Conservation (phyloP, 106 monocot genomes). For the Dendrobium chrysotoxum region DNA sequence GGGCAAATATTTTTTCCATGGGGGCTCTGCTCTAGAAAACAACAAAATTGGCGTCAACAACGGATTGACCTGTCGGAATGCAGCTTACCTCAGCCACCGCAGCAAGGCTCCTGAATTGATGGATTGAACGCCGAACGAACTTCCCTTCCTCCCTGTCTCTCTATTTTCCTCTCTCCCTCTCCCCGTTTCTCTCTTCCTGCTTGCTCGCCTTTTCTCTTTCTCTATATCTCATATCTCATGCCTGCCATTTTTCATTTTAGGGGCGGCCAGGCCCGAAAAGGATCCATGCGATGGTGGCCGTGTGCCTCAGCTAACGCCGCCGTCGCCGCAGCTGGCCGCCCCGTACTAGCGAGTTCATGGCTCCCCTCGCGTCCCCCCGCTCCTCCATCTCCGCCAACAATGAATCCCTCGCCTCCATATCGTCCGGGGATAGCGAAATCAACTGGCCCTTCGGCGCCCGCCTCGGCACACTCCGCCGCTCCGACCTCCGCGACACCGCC, state of each 20-base stretch:
- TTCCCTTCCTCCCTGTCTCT: too few relatives aligned
- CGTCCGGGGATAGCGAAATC: slow-evolving; percentile 25
- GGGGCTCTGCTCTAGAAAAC: too few relatives aligned
- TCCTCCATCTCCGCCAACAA: slow-evolving; percentile 12
- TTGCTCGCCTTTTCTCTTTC: neutral
- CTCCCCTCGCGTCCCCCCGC: slow-evolving; percentile 3
- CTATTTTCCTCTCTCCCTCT: too few relatives aligned
- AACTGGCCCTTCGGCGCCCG: slow-evolving; percentile 72
- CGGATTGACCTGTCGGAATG: neutral
- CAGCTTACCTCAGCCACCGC: neutral
- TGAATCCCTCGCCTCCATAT: neutral
- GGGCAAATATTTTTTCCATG: too few relatives aligned
- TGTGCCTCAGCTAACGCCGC: neutral
- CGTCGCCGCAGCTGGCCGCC: slow-evolving; percentile 3
- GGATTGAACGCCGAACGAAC: neutral
- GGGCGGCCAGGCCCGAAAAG: neutral
- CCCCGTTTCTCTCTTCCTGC: too few relatives aligned
- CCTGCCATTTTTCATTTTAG: neutral
- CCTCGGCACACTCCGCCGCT: slow-evolving; percentile 46
- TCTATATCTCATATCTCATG: neutral
- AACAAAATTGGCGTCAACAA: neutral
- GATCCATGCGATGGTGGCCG: neutral
- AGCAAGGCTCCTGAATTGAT: neutral
- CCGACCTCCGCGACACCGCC: slow-evolving; percentile 69
- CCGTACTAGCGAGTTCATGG: neutral